Base-by-base conservation (phyloP, 305 asterid species). In the Rubia tinctorum region DNA sequence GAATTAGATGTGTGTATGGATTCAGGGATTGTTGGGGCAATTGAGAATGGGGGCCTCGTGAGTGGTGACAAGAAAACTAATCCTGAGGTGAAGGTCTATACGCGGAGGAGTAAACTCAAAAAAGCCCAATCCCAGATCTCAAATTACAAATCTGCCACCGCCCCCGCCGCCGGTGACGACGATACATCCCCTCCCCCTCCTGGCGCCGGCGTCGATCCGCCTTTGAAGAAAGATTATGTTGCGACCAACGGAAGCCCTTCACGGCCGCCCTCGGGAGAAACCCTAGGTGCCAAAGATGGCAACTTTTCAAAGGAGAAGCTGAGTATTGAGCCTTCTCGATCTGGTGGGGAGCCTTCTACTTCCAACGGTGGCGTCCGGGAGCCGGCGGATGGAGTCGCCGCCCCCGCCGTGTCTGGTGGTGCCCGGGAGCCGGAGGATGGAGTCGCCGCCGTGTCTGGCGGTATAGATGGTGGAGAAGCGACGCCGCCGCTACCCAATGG, bases 1-100 rank as follows among this genome's bases (percentile, higher is more conserved):
- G 69, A 49, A 37, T 71, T 69, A 40, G 75, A 71, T 60, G 66
- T 76, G 84, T 86, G 91, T 85, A 92, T 90, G 97, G 97, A 82
- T 85, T 87, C 95, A 40, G 92, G 82, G 82, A 64, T 75, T 72
- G 53, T 75, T 73, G 87, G 85, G 47, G 66, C 13, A 69, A 87
- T 79, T 74, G 90, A 82, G 72, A 81, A 81, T 85, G 83, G 65
- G 81, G 75, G 43, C 59, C 45, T 43, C 59, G 68, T 49, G 82
- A 78, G 71, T 79, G 84, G 77, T 79, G 84, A 77, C 63, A 78
- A 84, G 42, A 88, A 76, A 23, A 72, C 76, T 63, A 37, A 59
- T 30, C 11, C 60, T 59, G 64, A 12, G 64, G 64, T 59, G 64
- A 78, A 74, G 77, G 93, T 91, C 45, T 91, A 90, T 77, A 82